A percentile compares a stretch with the other conserved stretches of the same genome.
These are phyloP conservation scores for Thielaviopsis ethacetica DNA, from an alignment of 2,329 filamentous ascomycete species.

Conservation along the genomic window DNA sequence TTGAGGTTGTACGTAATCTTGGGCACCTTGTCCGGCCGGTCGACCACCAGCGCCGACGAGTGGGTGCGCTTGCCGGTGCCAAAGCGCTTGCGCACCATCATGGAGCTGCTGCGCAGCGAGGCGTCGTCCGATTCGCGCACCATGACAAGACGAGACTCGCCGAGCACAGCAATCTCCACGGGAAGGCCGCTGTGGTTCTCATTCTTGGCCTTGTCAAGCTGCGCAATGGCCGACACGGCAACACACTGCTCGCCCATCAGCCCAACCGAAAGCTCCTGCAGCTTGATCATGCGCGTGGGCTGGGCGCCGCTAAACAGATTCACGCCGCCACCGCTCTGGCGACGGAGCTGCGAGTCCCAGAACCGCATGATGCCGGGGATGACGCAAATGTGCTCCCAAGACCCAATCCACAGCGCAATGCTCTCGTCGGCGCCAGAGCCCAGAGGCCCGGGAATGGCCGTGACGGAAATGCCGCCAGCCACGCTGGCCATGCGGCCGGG, in stretches of 20 bases:
- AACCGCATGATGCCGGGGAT: slow-evolving; percentile 39
- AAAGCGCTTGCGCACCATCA: slow-evolving; percentile 18
- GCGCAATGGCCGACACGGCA: slow-evolving; percentile 30
- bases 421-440: slow-evolving; percentile 34
- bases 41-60: slow-evolving; percentile 34
- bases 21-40: slow-evolving; percentile 25
- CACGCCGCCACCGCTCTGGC: slow-evolving; percentile 31
- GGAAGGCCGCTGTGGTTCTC: slow-evolving; percentile 26
- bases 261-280: slow-evolving; percentile 35
- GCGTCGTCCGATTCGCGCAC: slow-evolving; percentile 36
- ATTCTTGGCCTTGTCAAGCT: slow-evolving; percentile 16
- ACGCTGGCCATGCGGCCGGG: slow-evolving; percentile 35
- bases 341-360: slow-evolving; percentile 42
- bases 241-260: slow-evolving; percentile 41
- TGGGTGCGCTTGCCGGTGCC: slow-evolving; percentile 18
- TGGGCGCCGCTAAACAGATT: slow-evolving; percentile 40
- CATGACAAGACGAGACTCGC: slow-evolving; percentile 38
- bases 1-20: slow-evolving; percentile 35
- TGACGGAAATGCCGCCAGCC: slow-evolving; percentile 35
- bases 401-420: slow-evolving; percentile 39
- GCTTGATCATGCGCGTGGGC: slow-evolving; percentile 37
- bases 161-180: slow-evolving; percentile 36
- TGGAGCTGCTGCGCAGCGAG: slow-evolving; percentile 21
- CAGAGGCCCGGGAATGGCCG: slow-evolving; percentile 24
- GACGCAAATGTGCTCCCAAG: slow-evolving; percentile 38